phyloP scores from a whole-genome alignment of 305 asterid species.

The Solanum hybrid region DNA sequence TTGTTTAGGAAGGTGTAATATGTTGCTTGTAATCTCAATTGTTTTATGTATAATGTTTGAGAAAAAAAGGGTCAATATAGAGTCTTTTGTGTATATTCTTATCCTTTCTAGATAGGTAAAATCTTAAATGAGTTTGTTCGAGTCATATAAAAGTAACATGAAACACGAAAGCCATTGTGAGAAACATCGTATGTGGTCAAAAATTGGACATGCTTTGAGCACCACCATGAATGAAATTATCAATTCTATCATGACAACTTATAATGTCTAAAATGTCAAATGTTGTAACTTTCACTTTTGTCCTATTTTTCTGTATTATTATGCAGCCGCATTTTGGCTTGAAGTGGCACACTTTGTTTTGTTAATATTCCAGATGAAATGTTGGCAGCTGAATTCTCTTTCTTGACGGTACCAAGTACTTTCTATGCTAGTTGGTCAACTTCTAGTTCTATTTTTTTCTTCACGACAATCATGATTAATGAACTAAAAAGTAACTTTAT shows the following conservation, averaged over 20 bases:
- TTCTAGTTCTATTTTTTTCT: neutral
- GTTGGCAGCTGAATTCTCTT: neutral
- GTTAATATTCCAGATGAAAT: neutral
- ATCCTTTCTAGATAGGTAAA: neutral
- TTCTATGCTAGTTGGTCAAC: neutral
- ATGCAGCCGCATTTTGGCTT: neutral
- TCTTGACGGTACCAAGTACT: neutral
- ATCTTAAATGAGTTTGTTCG: neutral
- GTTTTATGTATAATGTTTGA: neutral
- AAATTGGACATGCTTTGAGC: neutral
- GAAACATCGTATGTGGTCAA: neutral
- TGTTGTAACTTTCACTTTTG: neutral
- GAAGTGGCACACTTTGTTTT: neutral
- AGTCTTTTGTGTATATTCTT: neutral
- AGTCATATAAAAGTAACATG: neutral
- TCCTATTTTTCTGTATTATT: neutral
- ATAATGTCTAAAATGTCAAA: neutral
- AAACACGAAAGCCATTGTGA: neutral
- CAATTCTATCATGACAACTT: neutral
- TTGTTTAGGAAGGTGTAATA: neutral
- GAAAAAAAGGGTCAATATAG: neutral
- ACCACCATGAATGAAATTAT: neutral
- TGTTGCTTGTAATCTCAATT: neutral
- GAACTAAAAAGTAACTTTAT: neutral
- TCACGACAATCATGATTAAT: neutral